Evolutionary conservation across 495 filamentous ascomycete species (phyloP).

Genomic region (Immersiella caudata): DNA sequence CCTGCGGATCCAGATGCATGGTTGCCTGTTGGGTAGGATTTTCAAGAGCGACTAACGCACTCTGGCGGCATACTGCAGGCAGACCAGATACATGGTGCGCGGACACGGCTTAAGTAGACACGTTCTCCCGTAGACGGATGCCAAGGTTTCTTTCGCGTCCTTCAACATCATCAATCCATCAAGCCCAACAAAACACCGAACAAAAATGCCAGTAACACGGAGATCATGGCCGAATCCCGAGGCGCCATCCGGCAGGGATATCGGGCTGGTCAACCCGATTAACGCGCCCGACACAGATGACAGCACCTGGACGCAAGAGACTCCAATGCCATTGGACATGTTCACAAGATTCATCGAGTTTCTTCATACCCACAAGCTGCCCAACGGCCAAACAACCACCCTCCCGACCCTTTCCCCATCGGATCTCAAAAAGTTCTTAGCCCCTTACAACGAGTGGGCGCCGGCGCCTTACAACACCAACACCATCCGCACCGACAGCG

Average conservation of each 20-base stretch:
- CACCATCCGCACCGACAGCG: slow-evolving; percentile 13
- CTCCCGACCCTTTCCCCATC: slow-evolving; percentile 16
- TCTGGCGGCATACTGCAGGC: no score
- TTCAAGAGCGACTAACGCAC: no score
- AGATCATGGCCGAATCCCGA: slow-evolving; percentile 14
- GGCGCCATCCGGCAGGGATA: slow-evolving; percentile 10
- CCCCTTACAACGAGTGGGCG: slow-evolving; percentile 26
- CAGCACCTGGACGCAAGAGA: slow-evolving; percentile 4
- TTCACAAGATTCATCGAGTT: slow-evolving; percentile 11
- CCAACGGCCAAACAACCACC: slow-evolving; percentile 18
- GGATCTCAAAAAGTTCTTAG: slow-evolving; percentile 6
- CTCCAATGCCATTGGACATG: slow-evolving; percentile 11
- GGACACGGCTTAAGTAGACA: no score
- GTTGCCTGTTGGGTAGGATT: no score
- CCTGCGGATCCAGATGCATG: no score
- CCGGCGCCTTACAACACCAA: slow-evolving; percentile 27
- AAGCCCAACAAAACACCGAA: no score
- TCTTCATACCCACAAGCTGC: slow-evolving; percentile 15
- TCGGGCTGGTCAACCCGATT: slow-evolving; percentile 13
- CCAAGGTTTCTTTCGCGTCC: no score
- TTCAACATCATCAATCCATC: no score
- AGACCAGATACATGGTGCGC: no score
- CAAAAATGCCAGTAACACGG: neutral
- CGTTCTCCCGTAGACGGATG: no score
- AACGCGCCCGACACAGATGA: slow-evolving; percentile 11